A percentile compares a stretch with the other conserved stretches of the same genome.
These are phyloP conservation scores for Rhizopogon rudus DNA, from an alignment of 768 basidiomycete genomes.

Conservation along the genomic window DNA sequence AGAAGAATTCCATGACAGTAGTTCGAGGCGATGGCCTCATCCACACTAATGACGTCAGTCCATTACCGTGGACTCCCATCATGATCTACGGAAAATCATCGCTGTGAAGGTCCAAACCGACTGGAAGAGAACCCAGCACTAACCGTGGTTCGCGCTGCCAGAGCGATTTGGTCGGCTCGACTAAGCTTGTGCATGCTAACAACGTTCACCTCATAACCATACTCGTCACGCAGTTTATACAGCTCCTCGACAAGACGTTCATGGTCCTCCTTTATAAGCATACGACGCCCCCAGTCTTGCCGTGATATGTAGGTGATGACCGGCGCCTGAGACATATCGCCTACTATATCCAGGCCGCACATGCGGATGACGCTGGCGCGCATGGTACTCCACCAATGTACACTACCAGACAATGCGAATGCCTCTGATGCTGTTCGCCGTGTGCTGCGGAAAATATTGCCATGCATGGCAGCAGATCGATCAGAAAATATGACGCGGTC, in stretches of 20 bases:
- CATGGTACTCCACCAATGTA: constrained; percentile 82
- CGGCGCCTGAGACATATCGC: constrained; percentile 42
- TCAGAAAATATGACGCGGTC: constrained; percentile 89
- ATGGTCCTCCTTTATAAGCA: constrained; percentile 73
- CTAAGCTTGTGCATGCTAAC: constrained; percentile 81
- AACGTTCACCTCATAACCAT: constrained; percentile 86
- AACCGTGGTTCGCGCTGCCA: constrained; percentile 86
- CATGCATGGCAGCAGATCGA: constrained; percentile 77
- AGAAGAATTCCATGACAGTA: constrained; percentile 93
- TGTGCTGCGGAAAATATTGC: constrained; percentile 59
- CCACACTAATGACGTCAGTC: constrained; percentile 84
- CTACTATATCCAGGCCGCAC: constrained; percentile 51
- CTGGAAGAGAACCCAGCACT: constrained; percentile 19
- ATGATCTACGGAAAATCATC: constrained; percentile 56
- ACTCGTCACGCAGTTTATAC: constrained; percentile 56
- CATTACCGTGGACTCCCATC: constrained; percentile 95
- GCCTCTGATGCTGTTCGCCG: constrained; percentile 75
- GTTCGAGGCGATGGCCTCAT: constrained; percentile 81
- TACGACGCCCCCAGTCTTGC: constrained; percentile 84
- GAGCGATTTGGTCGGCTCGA: constrained; percentile 69
- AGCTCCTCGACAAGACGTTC: constrained; percentile 74
- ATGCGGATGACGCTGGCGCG: constrained; percentile 70
- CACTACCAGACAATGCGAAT: constrained; percentile 68
- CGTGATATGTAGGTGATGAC: constrained; percentile 93
- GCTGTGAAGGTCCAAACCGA: not conserved